Percentiles rank a stretch among this genome's conserved stretches.
phyloP scores from a whole-genome alignment of 2,329 filamentous ascomycete species.

The Penicillium sp. region DNA sequence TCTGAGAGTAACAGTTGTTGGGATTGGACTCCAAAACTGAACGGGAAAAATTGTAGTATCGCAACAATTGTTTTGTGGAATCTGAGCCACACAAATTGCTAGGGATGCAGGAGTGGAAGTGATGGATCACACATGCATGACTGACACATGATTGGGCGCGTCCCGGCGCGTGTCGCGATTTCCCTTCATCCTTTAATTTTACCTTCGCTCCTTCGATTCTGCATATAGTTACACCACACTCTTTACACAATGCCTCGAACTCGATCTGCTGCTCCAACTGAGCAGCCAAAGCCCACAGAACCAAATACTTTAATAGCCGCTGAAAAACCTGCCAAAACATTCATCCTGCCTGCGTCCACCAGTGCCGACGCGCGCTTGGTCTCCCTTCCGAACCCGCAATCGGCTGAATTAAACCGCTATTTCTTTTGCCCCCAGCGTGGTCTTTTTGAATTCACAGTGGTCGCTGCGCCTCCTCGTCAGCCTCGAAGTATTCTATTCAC shows the following conservation, averaged over 20 bases:
- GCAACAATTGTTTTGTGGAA: not conserved
- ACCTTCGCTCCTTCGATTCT: not conserved
- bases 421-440: slow-evolving; percentile 60
- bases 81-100: not conserved
- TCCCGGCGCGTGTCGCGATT: slow-evolving; percentile 30
- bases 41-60: not conserved
- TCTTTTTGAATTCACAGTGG: slow-evolving; percentile 61
- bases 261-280: slow-evolving; percentile 23
- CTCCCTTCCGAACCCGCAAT: slow-evolving; percentile 56
- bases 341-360: slow-evolving; percentile 56
- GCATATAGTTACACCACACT: not conserved
- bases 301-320: slow-evolving; percentile 22
- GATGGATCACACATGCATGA: slow-evolving; percentile 20
- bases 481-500: slow-evolving; percentile 58
- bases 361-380: slow-evolving; percentile 56
- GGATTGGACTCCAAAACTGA: not conserved
- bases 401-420: slow-evolving; percentile 51
- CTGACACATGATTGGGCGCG: slow-evolving; percentile 27
- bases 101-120: slow-evolving; percentile 16
- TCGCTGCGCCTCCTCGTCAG: slow-evolving; percentile 51
- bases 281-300: slow-evolving; percentile 18
- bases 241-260: slow-evolving; percentile 34
- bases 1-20: not conserved
- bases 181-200: slow-evolving; percentile 15
- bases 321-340: slow-evolving; percentile 47